Conservation (phyloP, 495 filamentous ascomycete genomes). For the Podospora pseudopauciseta region DNA sequence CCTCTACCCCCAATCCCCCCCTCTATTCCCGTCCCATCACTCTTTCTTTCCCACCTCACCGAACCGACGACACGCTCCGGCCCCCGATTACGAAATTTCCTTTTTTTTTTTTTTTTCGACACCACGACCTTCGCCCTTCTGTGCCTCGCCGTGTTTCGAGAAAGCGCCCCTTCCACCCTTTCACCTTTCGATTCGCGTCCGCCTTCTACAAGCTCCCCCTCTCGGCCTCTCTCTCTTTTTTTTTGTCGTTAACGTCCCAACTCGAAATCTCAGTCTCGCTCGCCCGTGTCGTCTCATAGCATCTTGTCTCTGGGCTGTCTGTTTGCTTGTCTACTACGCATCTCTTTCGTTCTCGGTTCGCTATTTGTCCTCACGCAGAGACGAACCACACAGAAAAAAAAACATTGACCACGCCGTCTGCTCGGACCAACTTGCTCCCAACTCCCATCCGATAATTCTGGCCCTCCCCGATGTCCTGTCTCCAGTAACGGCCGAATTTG, state of each 20-base stretch:
- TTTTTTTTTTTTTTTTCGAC: slow-evolving; percentile 3
- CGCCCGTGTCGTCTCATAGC: slow-evolving; percentile 9
- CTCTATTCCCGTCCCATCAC: slow-evolving; percentile 32
- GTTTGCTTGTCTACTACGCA: neutral
- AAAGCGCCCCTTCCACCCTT: slow-evolving; percentile 29
- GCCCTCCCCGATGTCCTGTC: slow-evolving; percentile 27
- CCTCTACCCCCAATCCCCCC: slow-evolving; percentile 32
- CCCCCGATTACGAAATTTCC: slow-evolving; percentile 18
- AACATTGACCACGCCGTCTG: slow-evolving; percentile 1
- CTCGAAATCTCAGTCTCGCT: slow-evolving; percentile 10
- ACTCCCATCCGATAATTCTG: slow-evolving; percentile 9
- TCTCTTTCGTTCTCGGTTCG: slow-evolving; percentile 5
- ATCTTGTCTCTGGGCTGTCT: slow-evolving; percentile 3
- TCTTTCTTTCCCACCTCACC: slow-evolving; percentile 34
- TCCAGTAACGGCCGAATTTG: slow-evolving; percentile 31
- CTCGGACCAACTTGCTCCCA: slow-evolving; percentile 5
- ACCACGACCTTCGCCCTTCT: slow-evolving; percentile 14
- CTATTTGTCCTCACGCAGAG: slow-evolving; percentile 12
- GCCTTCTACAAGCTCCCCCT: slow-evolving; percentile 4
- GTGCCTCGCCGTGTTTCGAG: slow-evolving; percentile 21
- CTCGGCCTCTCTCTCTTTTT: slow-evolving; percentile 3
- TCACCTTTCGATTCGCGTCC: slow-evolving; percentile 27
- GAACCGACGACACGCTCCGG: slow-evolving; percentile 14
- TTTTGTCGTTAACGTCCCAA: slow-evolving; percentile 14
- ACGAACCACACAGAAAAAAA: neutral